phyloP scores from a whole-genome alignment of 768 basidiomycete species.

The Piloderma croceum region DNA sequence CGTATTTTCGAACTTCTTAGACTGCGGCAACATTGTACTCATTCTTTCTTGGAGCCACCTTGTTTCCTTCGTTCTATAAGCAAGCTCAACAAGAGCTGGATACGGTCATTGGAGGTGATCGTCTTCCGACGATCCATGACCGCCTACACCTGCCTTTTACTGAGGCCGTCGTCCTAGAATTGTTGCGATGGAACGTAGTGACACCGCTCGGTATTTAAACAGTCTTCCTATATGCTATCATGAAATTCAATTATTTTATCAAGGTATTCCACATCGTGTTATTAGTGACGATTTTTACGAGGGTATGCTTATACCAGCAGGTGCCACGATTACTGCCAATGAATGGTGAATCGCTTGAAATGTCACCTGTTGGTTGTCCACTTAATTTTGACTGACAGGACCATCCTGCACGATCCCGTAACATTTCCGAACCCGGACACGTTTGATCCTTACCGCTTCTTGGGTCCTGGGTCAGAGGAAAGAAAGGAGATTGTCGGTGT shows the following conservation, averaged over 20 bases:
- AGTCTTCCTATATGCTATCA: background rate
- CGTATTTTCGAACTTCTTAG: slow-evolving; percentile 1
- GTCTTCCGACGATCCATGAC: slow-evolving; percentile 24
- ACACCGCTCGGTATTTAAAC: slow-evolving; percentile 13
- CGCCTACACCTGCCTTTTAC: slow-evolving; percentile 18
- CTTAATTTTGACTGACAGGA: slow-evolving; percentile 12
- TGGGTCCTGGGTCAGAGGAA: too few relatives aligned
- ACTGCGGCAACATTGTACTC: slow-evolving; percentile 16
- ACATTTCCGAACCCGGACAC: slow-evolving; percentile 15
- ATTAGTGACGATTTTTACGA: slow-evolving; percentile 41
- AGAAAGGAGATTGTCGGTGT: too few relatives aligned
- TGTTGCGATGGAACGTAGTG: slow-evolving; percentile 17
- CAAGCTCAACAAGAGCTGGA: slow-evolving; percentile 26
- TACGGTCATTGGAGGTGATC: slow-evolving; percentile 13
- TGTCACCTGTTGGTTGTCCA: background rate
- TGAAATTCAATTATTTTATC: background rate
- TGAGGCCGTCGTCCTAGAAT: slow-evolving; percentile 18
- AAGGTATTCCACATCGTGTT: slow-evolving; percentile 25
- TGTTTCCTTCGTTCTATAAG: slow-evolving; percentile 19
- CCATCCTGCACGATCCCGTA: slow-evolving; percentile 14
- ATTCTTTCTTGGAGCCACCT: slow-evolving; percentile 20
- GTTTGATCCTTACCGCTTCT: slow-evolving; percentile 18
- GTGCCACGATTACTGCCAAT: slow-evolving; percentile 20
- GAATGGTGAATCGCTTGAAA: slow-evolving; percentile 9
- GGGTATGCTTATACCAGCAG: slow-evolving; percentile 35